A percentile compares a stretch with the other conserved stretches of the same genome.
phyloP scores from a whole-genome alignment of 768 basidiomycete species.

The Neoboletus magnificus region DNA sequence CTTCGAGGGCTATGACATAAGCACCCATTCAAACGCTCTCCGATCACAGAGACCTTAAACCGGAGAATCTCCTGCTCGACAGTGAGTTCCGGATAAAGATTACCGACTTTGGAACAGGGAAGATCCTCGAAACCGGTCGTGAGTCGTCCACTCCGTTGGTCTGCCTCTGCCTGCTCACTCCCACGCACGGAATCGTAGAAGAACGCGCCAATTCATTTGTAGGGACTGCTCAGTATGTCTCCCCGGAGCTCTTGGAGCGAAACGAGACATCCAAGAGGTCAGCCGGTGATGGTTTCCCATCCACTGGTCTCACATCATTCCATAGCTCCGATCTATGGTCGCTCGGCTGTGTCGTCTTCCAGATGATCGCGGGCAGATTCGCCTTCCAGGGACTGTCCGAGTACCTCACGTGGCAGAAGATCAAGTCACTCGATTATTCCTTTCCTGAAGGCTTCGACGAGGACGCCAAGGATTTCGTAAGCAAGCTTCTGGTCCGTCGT shows the following conservation, averaged over 20 bases:
- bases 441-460: conserved; percentile 86
- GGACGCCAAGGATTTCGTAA: conserved; percentile 76
- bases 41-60: conserved; percentile 63
- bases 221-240: conserved; percentile 87
- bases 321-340: conserved; percentile 92
- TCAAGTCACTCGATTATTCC: conserved; percentile 81
- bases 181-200: conserved; percentile 31
- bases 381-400: conserved; percentile 91
- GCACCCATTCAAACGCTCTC: background rate
- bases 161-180: conserved; percentile 1
- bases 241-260: conserved; percentile 76
- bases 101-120: conserved; percentile 96
- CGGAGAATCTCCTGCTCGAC: conserved; percentile 90
- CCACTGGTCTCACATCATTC: background rate
- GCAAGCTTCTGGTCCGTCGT: conserved; percentile 61
- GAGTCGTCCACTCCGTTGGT: conserved; percentile 21
- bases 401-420: conserved; percentile 93
- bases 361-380: conserved; percentile 88
- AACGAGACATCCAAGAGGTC: conserved; percentile 78
- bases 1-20: conserved; percentile 8
- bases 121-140: conserved; percentile 60
- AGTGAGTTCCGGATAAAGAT: conserved; percentile 83
- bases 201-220: conserved; percentile 73
- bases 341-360: conserved; percentile 89
- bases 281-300: conserved; percentile 5